phyloP scores from a whole-genome alignment of 1,284 basidiomycete genomes.

The Ceratobasidium sp. region DNA sequence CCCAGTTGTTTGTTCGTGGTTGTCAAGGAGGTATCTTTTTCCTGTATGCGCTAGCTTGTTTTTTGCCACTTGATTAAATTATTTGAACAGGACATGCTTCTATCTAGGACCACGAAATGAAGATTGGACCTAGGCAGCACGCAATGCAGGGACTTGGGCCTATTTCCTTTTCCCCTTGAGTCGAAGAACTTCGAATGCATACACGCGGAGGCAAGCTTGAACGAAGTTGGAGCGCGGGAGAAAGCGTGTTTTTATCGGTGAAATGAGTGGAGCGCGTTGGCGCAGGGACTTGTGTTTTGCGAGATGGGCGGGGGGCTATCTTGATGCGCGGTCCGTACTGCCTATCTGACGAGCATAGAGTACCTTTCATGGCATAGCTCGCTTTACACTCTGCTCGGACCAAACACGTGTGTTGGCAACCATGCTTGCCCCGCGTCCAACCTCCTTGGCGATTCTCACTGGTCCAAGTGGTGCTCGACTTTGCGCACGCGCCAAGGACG shows the following conservation, averaged over 20 bases:
- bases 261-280: constrained; percentile 5
- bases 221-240: constrained; percentile 10
- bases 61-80: not conserved
- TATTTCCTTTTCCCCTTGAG: too few relatives aligned
- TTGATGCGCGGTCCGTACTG: too few relatives aligned
- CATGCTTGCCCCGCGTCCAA: not conserved
- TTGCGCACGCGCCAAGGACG: too few relatives aligned
- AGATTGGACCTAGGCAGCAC: not conserved
- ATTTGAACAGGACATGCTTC: not conserved
- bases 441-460: not conserved
- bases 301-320: not conserved
- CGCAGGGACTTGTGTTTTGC: too few relatives aligned
- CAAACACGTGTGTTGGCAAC: not conserved
- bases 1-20: too few relatives aligned
- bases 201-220: not conserved
- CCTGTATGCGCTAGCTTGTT: not conserved
- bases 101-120: not conserved
- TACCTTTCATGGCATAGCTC: too few relatives aligned
- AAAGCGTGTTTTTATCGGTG: not conserved
- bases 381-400: not conserved
- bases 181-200: not conserved
- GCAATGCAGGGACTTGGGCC: too few relatives aligned
- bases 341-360: too few relatives aligned
- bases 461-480: too few relatives aligned
- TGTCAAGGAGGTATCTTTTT: constrained; percentile 3